Evolutionary conservation across 257 asterid species (phyloP).

Genomic region (Ophiorrhiza pumila): DNA sequence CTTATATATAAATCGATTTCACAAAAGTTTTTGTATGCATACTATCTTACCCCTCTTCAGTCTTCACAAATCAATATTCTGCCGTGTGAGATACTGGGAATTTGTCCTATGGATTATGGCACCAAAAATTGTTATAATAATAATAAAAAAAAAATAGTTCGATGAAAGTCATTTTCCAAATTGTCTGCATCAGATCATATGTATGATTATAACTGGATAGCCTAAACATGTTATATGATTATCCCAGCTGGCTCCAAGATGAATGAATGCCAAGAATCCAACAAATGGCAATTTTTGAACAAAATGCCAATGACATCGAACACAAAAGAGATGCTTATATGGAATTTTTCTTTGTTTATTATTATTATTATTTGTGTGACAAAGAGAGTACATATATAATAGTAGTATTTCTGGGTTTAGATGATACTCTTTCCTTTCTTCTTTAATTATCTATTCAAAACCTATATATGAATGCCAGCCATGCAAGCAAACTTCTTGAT

Average conservation of each 20-base stretch:
- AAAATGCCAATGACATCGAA: constrained; percentile 27
- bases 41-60: too few relatives aligned
- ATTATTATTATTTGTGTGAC: neutral
- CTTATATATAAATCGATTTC: too few relatives aligned
- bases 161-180: constrained; percentile 31
- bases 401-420: constrained; percentile 1
- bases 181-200: constrained; percentile 38
- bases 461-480: constrained; percentile 13
- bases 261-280: constrained; percentile 18
- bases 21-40: neutral
- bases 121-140: neutral
- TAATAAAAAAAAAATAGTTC: neutral
- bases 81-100: neutral
- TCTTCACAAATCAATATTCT: too few relatives aligned
- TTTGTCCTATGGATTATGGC: neutral
- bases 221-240: constrained; percentile 1
- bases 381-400: constrained; percentile 20
- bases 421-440: constrained; percentile 23
- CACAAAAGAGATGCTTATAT: constrained; percentile 22
- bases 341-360: constrained; percentile 20
- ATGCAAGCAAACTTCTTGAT: constrained; percentile 16
- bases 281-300: constrained; percentile 33
- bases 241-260: constrained; percentile 52
- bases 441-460: constrained; percentile 19
- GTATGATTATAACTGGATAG: constrained; percentile 20